Base-by-base conservation (phyloP, 2,329 filamentous ascomycete genomes). In the Aspergillus carbonarius region DNA sequence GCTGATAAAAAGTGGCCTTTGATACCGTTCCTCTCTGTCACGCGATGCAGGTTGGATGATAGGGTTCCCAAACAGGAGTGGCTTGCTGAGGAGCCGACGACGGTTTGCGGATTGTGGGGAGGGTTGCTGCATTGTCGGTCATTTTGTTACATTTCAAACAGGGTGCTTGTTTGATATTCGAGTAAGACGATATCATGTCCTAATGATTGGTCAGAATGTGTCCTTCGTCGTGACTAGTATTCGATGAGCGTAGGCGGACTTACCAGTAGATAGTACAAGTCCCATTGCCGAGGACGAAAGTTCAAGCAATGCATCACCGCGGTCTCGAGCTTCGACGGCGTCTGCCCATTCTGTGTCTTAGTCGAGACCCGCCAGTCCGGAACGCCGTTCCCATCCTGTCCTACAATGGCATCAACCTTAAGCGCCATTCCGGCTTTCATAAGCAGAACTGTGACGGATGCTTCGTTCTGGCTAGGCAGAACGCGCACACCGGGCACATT, bases 151-250 rank as follows among this genome's bases (percentile, higher is more conserved):
- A 79, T 55, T 72, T 76, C 3, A 66, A 59, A 57, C 77, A 79
- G 15, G 72, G 67, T 1, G 69, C 74, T 30, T 72, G 69, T 47
- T 74, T 78, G 58, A 79, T 67, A 56, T 76, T 70, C 12, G 71
- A 62, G 61, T 78, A 79, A 18, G 77, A 76, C 27, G 72, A 67
- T 9, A 78, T 74, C 71, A 78, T 77, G 52, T 78, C 74, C 77
- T 79, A 48, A 10, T 32, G 30, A 12, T 1, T 32, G 9, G 30
- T 32, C 30, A 32, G 30, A 10, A 32, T 32, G 30, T 9, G 30
- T 32, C 30, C 4, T 32, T 32, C 30, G 2, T 10, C 8, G 30
- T 32, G 25, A 32, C 7, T 32, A 10, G 30, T 32, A 32, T 12
- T 10, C 1, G 9, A 32, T 32, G 30, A 32, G 30, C 8, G 9